Base-by-base conservation (phyloP, 164 flowering plant species). In the Stephania japonica region DNA sequence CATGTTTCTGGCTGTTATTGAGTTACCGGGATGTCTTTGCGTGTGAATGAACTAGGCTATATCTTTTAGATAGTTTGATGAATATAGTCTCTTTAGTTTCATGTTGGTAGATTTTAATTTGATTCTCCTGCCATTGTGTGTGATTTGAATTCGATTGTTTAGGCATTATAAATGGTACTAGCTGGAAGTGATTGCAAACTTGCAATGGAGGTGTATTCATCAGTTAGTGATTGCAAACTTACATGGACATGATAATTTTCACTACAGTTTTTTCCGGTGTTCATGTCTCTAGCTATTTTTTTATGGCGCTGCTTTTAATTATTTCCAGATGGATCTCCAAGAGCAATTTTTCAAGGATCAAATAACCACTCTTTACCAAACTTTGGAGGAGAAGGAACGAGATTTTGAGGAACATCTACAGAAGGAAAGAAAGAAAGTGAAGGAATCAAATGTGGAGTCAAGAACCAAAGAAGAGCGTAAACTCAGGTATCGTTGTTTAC, bases 301-400 rank as follows among this genome's bases (percentile, higher is more conserved):
- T n/a, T 53, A 25, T 18, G 5, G 27, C 50, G 50, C 32, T n/a
- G 13, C 18, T 27, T 69, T 61, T 38, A 69, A 67, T 38, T 16
- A 42, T 75, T 21, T 63, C 32, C 70, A 94, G 98, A 87, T 92
- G 98, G 88, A 89, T 44, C 71, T 43, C 41, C 96, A 89, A 81
- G 97, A 89, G 59, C 66, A 85, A n/a, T 89, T 90, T 59, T 90
- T 79, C 80, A 85, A 85, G 71, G 93, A 90, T 0, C 86, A 89
- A 70, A 78, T 91, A 63, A 72, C 78, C 59, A n/a, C 42, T 3
- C 85, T 91, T 9, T 84, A 86, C 26, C 79, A 87, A 7, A 78
- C 80, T 12, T 74, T 84, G 63, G 85, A 81, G 75, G 87, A 73
- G 4, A 88, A 83, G 75, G 96, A 92, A 72, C 87, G 80, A 68